Conservation (phyloP, 305 asterid species). For the Solanum hybrid region DNA sequence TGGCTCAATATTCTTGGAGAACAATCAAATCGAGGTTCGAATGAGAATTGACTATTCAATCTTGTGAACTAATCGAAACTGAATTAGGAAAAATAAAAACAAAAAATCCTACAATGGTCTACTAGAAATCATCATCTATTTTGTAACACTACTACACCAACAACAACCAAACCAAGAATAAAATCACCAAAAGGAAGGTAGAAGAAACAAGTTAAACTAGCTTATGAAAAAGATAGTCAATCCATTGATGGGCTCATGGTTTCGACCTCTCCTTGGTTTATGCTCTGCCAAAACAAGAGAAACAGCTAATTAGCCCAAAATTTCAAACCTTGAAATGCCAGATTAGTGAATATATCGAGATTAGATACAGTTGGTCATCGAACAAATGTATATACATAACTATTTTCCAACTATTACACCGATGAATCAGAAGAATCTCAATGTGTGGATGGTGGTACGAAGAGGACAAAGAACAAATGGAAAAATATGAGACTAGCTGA, state of each 20-base stretch:
- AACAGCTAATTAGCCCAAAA: background rate
- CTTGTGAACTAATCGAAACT: background rate
- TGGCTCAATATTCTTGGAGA: background rate
- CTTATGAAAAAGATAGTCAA: background rate
- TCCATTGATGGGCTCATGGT: background rate
- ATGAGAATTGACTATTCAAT: background rate
- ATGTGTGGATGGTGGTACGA: background rate
- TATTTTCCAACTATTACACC: background rate
- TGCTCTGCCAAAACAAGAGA: background rate
- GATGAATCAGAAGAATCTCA: background rate
- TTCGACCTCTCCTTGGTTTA: background rate
- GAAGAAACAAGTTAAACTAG: background rate
- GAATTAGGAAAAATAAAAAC: background rate
- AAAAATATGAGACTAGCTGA: background rate
- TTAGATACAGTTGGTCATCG: background rate
- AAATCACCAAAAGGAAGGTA: background rate
- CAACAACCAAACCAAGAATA: background rate
- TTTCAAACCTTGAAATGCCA: background rate
- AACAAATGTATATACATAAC: background rate
- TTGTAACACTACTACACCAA: background rate
- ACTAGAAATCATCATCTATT: background rate
- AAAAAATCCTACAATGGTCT: background rate
- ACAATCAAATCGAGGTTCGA: background rate
- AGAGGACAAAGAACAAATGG: background rate
- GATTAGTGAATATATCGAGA: background rate